Conservation (phyloP, 2,329 filamentous ascomycete species). For the Orbilia quercus region DNA sequence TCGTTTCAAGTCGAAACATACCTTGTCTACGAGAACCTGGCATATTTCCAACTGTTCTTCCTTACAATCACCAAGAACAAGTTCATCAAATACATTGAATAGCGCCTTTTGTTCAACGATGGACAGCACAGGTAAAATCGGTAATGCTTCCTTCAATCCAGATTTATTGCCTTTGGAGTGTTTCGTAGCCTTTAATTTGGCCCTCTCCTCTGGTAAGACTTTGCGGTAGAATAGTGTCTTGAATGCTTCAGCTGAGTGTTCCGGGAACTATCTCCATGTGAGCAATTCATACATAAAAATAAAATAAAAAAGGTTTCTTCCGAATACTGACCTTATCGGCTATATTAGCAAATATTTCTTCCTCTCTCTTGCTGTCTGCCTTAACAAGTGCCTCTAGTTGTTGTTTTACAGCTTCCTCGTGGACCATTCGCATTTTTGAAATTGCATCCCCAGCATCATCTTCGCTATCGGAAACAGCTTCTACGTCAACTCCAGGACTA, state of each 20-base stretch:
- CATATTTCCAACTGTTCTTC: constrained; percentile 43
- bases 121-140: not conserved
- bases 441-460: not conserved
- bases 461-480: not conserved
- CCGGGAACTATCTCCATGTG: constrained; percentile 16
- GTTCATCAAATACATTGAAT: constrained; percentile 20
- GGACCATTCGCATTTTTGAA: constrained; percentile 10
- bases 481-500: not conserved
- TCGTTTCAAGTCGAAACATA: constrained; percentile 7
- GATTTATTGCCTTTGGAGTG: not conserved
- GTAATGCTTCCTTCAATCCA: not conserved
- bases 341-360: constrained; percentile 29
- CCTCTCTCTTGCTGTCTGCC: not conserved
- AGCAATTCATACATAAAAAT: too few relatives aligned
- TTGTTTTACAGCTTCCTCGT: constrained; percentile 18
- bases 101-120: constrained; percentile 23
- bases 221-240: constrained; percentile 14
- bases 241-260: constrained; percentile 17
- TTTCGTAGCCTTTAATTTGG: not conserved
- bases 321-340: constrained; percentile 8
- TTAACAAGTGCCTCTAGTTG: constrained; percentile 1
- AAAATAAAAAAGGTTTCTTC: not conserved
- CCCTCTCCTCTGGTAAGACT: constrained; percentile 9
- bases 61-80: constrained; percentile 19
- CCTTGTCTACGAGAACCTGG: constrained; percentile 20